Conservation (phyloP, 2,329 filamentous ascomycete genomes). For the Fusarium mangiferae region DNA sequence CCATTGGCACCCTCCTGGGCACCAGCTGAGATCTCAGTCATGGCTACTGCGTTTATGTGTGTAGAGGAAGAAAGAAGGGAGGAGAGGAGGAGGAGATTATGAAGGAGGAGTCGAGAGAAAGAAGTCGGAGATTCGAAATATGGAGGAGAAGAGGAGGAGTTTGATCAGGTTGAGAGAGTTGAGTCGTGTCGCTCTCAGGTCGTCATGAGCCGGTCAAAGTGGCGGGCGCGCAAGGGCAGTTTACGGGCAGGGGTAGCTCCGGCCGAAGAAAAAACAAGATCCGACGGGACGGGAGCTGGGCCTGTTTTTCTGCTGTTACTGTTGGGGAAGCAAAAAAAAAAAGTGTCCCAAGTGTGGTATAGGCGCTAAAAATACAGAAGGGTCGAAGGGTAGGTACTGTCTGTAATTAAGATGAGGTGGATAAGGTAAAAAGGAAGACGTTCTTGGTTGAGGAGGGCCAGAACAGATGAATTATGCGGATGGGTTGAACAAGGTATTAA, state of each 20-base stretch:
- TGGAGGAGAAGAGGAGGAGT: slow-evolving; percentile 30
- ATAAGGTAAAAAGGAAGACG: slow-evolving; percentile 21
- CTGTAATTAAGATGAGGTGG: slow-evolving; percentile 34
- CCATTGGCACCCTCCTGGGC: slow-evolving; percentile 56
- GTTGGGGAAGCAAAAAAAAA: slow-evolving; percentile 28
- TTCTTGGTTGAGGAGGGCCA: slow-evolving; percentile 28
- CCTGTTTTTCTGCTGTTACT: slow-evolving; percentile 26
- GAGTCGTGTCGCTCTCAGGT: slow-evolving; percentile 39
- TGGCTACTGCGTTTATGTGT: slow-evolving; percentile 49
- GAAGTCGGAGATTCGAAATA: slow-evolving; percentile 16
- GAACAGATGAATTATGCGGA: slow-evolving; percentile 30
- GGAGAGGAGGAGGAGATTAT: slow-evolving; percentile 10
- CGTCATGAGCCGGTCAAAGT: slow-evolving; percentile 43
- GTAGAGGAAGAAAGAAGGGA: slow-evolving; percentile 14
- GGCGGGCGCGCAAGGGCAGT: slow-evolving; percentile 31
- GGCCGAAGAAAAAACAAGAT: slow-evolving; percentile 36
- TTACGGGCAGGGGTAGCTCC: slow-evolving; percentile 43
- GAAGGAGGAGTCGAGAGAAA: slow-evolving; percentile 30
- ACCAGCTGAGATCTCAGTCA: slow-evolving; percentile 60
- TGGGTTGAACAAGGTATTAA: slow-evolving; percentile 18
- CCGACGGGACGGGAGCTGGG: slow-evolving; percentile 11
- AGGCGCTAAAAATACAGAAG: slow-evolving; percentile 46
- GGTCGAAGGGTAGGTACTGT: slow-evolving; percentile 19
- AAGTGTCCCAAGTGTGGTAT: slow-evolving; percentile 35
- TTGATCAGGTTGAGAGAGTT: slow-evolving; percentile 22